Conservation (phyloP, 2,329 filamentous ascomycete species). For the Periconia macrospinosa region DNA sequence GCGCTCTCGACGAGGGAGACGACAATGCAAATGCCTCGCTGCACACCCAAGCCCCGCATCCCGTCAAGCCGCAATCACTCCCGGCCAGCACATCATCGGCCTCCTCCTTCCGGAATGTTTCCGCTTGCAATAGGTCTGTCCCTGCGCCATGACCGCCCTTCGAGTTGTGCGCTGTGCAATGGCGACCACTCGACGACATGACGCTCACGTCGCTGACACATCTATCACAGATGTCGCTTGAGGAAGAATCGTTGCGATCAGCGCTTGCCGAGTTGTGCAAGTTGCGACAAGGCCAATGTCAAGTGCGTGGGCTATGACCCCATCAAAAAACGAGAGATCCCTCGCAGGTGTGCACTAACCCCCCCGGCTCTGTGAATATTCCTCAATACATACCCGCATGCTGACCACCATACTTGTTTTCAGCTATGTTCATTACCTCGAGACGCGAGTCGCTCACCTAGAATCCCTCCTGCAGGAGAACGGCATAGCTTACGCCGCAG, state of each 20-base stretch:
- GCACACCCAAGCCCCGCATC: slow-evolving; percentile 22
- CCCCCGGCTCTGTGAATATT: slow-evolving; percentile 1
- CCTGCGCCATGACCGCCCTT: neutral
- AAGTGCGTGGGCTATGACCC: slow-evolving; percentile 95
- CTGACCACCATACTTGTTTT: slow-evolving; percentile 12
- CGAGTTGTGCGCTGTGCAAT: neutral
- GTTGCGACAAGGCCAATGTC: slow-evolving; percentile 89
- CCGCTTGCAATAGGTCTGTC: slow-evolving; percentile 73
- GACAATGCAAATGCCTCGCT: slow-evolving; percentile 22
- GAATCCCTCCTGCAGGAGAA: slow-evolving; percentile 73
- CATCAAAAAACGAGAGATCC: slow-evolving; percentile 94
- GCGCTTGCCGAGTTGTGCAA: slow-evolving; percentile 83
- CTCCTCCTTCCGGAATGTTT: slow-evolving; percentile 62
- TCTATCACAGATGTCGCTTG: slow-evolving; percentile 63
- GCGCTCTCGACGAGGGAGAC: slow-evolving; percentile 42
- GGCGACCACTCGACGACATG: neutral
- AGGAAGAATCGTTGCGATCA: slow-evolving; percentile 96
- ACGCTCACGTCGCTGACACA: slow-evolving; percentile 3
- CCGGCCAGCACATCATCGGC: slow-evolving; percentile 29
- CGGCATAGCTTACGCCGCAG: slow-evolving; percentile 71
- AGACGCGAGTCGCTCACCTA: slow-evolving; percentile 81
- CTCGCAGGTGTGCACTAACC: slow-evolving; percentile 59
- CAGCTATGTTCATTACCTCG: slow-evolving; percentile 93
- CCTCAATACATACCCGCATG: slow-evolving; percentile 7
- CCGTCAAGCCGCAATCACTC: slow-evolving; percentile 35